Conservation (phyloP, 495 filamentous ascomycete species). For the Aspergillus wentii region DNA sequence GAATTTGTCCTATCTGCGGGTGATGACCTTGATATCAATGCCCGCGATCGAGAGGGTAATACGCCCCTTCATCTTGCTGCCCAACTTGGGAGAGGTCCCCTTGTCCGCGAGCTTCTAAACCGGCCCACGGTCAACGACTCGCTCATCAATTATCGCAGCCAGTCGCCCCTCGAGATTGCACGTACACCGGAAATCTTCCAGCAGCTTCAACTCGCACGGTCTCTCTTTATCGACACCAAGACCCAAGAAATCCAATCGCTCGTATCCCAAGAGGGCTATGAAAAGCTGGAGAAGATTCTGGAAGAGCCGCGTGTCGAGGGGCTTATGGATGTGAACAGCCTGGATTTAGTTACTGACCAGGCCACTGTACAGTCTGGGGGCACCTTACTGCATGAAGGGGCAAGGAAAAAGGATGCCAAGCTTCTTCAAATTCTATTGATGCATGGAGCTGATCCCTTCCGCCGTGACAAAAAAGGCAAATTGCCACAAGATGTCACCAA, state of each 20-base stretch:
- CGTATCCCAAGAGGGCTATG: constrained; percentile 67
- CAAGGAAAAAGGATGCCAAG: constrained; percentile 74
- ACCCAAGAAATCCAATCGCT: constrained; percentile 76
- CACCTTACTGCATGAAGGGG: constrained; percentile 90
- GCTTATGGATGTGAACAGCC: constrained; percentile 82
- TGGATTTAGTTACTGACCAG: constrained; percentile 80
- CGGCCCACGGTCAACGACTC: constrained; percentile 82
- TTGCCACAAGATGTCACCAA: constrained; percentile 96
- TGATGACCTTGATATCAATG: constrained; percentile 73
- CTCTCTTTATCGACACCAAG: constrained; percentile 82
- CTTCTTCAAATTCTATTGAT: constrained; percentile 85
- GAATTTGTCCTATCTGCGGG: constrained; percentile 81
- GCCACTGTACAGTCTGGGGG: constrained; percentile 71
- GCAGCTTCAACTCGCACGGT: constrained; percentile 84
- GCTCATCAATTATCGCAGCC: constrained; percentile 82
- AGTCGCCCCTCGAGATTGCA: constrained; percentile 82
- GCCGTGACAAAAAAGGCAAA: constrained; percentile 89
- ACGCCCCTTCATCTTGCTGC: constrained; percentile 88
- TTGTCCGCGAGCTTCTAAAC: constrained; percentile 77
- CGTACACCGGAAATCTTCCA: constrained; percentile 93
- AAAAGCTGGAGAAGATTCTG: constrained; percentile 68
- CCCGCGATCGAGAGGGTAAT: constrained; percentile 86
- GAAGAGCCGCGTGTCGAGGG: constrained; percentile 80
- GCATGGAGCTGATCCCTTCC: constrained; percentile 96
- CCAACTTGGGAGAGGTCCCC: constrained; percentile 67